Evolutionary conservation across 1,284 basidiomycete species (phyloP), one percentile per base, ranked within the genome.

Genomic region (Singerocomus inundabilis): DNA sequence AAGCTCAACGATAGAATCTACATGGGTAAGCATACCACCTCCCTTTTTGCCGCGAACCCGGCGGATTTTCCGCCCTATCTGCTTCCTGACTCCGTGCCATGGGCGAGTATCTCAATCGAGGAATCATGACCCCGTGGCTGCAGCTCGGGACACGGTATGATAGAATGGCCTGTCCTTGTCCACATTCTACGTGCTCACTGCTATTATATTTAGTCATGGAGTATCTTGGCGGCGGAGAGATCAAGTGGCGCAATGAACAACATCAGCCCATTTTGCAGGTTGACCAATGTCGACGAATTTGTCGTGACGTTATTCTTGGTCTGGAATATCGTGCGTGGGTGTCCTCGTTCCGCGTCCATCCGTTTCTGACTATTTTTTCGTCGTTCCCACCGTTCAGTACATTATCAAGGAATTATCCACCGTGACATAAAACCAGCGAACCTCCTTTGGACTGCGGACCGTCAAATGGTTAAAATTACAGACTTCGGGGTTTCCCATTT

Each of bases 371-470:
- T 43, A 16, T 46, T 52, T 51, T 54, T 44, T 44, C 11, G 7
- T 18, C 10, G 16, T 49, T 44, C 31, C 41, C 48, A 35, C 49
- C 35, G 4, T 48, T 29, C 53, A 95, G 93, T 99, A 6, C 96
- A 99, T 68, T 84, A 91, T 62, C 93, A 98, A 66, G 96, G 96
- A 32, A 98, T 99, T 70, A 98, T 99, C 46, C 97, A 99, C 71
- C 91, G 97, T 51, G 97, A 99, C 71, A 98, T 99, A 76, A 99
- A 99, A 70, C 97, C 97, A 11, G 93, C 93, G 51, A 99, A 99
- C 68, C 82, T 99, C 31, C 80, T 99, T 15, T 93, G 90, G 84
- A 89, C 91, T 15, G 78, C 79, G 31, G 87, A 93, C 70, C 83
- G 87, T 40, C 78, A 79, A 51, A 84, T 80, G 49, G 94, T 98